These are phyloP conservation scores for Sphagnum magellanicum DNA, from an alignment of 228 moss, liverwort and hornwort species.

Conservation along the genomic window DNA sequence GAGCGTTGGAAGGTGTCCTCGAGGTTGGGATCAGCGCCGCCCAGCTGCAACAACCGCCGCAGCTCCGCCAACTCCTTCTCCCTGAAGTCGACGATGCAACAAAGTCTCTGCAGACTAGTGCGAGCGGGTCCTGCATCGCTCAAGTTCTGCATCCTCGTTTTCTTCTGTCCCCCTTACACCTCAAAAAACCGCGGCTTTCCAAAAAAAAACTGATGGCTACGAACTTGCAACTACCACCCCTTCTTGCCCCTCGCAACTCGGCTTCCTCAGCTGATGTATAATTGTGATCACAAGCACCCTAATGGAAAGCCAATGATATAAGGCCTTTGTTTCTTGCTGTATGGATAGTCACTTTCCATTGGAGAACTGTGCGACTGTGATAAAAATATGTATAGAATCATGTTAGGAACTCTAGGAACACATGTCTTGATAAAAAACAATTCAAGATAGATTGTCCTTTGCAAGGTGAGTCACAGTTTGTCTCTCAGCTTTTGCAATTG, in stretches of 20 bases:
- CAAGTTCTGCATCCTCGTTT: background rate
- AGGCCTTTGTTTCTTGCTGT: too few species aligned
- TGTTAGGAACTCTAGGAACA: too few species aligned
- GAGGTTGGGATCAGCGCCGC: slow-evolving; percentile 29
- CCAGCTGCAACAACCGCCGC: slow-evolving; percentile 16
- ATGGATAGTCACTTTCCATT: too few species aligned
- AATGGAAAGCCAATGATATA: too few species aligned
- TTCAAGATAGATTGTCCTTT: too few species aligned
- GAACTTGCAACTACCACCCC: background rate
- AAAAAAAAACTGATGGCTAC: background rate
- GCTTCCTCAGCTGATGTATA: too few species aligned
- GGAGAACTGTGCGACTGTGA: too few species aligned
- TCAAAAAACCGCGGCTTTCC: slow-evolving; percentile 1
- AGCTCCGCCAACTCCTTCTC: slow-evolving; percentile 8
- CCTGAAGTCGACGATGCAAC: slow-evolving; percentile 8
- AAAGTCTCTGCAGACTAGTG: slow-evolving; percentile 20
- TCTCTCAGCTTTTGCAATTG: too few species aligned
- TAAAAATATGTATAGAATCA: too few species aligned
- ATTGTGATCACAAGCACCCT: too few species aligned
- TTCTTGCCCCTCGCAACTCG: background rate
- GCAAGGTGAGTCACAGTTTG: too few species aligned
- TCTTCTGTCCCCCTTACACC: background rate
- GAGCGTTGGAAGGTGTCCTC: slow-evolving; percentile 28
- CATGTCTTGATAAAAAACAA: too few species aligned
- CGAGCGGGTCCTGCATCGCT: background rate